Base-by-base conservation (phyloP, 176 grass and related monocot species). In the Alloteropsis semialata region DNA sequence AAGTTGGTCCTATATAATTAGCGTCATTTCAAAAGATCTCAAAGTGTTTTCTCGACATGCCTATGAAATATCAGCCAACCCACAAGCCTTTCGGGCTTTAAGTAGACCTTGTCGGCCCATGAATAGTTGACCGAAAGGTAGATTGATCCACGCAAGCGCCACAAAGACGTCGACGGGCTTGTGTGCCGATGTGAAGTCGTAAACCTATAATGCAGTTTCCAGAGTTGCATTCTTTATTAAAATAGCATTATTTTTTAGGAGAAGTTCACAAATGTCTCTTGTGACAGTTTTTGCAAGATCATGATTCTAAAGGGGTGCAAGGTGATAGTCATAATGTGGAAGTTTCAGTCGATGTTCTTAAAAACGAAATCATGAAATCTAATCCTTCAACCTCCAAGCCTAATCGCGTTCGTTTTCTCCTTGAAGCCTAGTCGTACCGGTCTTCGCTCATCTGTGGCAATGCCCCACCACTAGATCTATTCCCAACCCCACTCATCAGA, bases 381-480 rank as follows among this genome's bases (percentile, higher is more conserved):
- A 12, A 57, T 25, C 25, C n/a, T 57, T 57, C 54, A 25, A 25
- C 54, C n/a, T 10, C n/a, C 3, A 57, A 57, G 1, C 25, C 10
- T 10, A 25, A 3, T 25, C 9, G 21, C 2, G 6, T 22, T n/a
- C 8, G 2, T 21, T 55, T 53, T 53, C 50, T 21, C 6, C 6
- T 9, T 11, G n/a, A n/a, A n/a, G n/a, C n/a, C n/a, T n/a, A n/a
- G n/a, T n/a, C n/a, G 8, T 55, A 19, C 21, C n/a, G 2, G 8
- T n/a, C 9, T 57, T 8, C 22, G 0, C 21, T 9, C 3, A 25
- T 24, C 2, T 57, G 11, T 57, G 3, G 22, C 5, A 57, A 2
- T 0, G 8, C 8, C 22, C 18, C 5, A 0, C 0, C 5, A 16
- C 4, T 4, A 50, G 4, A 18, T 6, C 6, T 2, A 22, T 1